These are phyloP conservation scores for Alternaria consortialis DNA, from an alignment of 2,329 filamentous ascomycete species.

Conservation along the genomic window DNA sequence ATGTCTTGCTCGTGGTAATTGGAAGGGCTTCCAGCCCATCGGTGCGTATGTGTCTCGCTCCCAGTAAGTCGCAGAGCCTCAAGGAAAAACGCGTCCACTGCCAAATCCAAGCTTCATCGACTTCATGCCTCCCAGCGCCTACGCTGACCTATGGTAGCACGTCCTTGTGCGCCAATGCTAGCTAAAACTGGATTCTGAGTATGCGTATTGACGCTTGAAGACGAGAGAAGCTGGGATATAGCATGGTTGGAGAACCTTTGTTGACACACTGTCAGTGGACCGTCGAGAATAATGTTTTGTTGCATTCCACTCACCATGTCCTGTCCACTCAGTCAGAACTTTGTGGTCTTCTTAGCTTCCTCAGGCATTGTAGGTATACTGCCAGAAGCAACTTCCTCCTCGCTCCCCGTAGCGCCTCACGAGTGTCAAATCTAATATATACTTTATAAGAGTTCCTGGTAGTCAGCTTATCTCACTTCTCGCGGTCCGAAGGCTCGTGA, in stretches of 20 bases:
- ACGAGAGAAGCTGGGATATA: not conserved
- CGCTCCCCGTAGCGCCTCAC: no score
- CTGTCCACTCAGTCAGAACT: not conserved
- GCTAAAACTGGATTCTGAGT: not conserved
- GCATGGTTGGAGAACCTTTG: not conserved
- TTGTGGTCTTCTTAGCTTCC: not conserved
- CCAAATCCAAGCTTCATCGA: not conserved
- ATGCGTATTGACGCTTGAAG: not conserved
- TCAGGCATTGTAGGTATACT: not conserved
- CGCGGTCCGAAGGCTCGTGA: no score
- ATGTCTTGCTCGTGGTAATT: no score
- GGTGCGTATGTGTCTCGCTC: not conserved
- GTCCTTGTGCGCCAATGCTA: not conserved
- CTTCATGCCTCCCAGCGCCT: not conserved
- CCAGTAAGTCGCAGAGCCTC: not conserved
- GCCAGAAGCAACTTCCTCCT: not conserved
- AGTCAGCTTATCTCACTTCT: not conserved
- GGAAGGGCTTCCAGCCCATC: no score
- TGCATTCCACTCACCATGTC: not conserved
- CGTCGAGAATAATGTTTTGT: not conserved
- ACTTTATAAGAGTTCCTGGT: not conserved
- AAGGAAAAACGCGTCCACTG: not conserved
- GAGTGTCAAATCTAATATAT: not conserved
- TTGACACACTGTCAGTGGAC: not conserved
- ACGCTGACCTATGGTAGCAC: not conserved